phyloP scores from a whole-genome alignment of 106 monocot genomes.

The Gastrodia elata region DNA sequence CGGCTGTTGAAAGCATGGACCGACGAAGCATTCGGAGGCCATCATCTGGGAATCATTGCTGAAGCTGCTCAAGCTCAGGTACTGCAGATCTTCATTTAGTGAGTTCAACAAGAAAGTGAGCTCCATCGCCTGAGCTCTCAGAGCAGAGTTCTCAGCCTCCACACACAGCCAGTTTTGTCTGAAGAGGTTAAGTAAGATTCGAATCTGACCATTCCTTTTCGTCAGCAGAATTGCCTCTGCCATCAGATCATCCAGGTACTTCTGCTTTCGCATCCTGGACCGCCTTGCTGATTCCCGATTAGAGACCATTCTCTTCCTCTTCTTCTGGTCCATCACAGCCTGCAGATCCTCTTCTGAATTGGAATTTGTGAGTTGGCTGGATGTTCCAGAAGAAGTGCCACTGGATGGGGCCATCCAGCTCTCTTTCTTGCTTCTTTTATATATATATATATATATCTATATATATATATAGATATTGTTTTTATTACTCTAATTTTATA shows the following conservation, averaged over 20 bases:
- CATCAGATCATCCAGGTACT: slow-evolving; percentile 42
- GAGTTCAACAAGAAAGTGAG: slow-evolving; percentile 35
- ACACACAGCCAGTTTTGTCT: slow-evolving; percentile 17
- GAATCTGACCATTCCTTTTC: slow-evolving; percentile 26
- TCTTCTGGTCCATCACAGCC: slow-evolving; percentile 31
- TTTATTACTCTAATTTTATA: neutral
- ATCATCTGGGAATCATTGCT: neutral
- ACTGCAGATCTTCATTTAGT: slow-evolving; percentile 32
- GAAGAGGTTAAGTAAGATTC: slow-evolving; percentile 13
- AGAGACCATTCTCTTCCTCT: slow-evolving; percentile 55
- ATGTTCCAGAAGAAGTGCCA: slow-evolving; percentile 21
- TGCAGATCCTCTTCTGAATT: slow-evolving; percentile 22
- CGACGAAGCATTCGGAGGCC: slow-evolving; percentile 4
- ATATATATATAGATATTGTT: too few species aligned
- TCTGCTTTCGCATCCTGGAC: slow-evolving; percentile 59
- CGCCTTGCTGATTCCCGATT: slow-evolving; percentile 65
- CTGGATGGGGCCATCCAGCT: slow-evolving; percentile 25
- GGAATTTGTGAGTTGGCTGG: slow-evolving; percentile 9
- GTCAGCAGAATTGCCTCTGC: slow-evolving; percentile 25
- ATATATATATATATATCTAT: too few species aligned
- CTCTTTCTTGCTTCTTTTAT: neutral
- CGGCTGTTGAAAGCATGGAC: slow-evolving; percentile 28
- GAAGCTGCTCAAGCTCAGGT: slow-evolving; percentile 13
- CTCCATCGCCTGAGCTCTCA: slow-evolving; percentile 45
- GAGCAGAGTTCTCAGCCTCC: slow-evolving; percentile 45